A percentile compares a stretch with the other conserved stretches of the same genome.
phyloP scores from a whole-genome alignment of 129 eudicot genomes.

The Scalesia atractyloides region DNA sequence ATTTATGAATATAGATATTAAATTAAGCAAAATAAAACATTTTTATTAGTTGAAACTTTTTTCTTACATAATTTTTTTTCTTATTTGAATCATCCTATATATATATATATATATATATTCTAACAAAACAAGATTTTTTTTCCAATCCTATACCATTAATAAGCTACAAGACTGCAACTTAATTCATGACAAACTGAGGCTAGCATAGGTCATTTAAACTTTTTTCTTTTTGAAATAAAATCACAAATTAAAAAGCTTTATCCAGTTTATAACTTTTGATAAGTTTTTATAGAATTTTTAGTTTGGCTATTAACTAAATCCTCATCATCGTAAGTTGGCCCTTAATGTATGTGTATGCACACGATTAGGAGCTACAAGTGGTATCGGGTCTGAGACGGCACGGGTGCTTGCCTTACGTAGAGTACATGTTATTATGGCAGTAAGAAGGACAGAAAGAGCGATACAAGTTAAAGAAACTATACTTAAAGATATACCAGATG shows the following conservation, averaged over 20 bases:
- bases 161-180: no score
- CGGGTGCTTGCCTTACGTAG: slow-evolving; percentile 30
- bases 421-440: slow-evolving; percentile 33
- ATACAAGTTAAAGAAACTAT: slow-evolving; percentile 18
- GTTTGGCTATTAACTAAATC: no score
- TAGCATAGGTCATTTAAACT: not conserved
- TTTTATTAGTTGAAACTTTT: no score
- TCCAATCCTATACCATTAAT: no score
- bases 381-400: slow-evolving; percentile 31
- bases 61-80: no score
- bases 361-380: slow-evolving; percentile 26
- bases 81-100: no score
- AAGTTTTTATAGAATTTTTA: no score
- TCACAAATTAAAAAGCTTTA: not conserved
- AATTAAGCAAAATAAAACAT: no score
- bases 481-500: slow-evolving; percentile 3
- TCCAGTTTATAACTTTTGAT: not conserved
- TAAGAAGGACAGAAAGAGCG: slow-evolving; percentile 17
- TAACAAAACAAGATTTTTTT: no score
- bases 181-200: not conserved
- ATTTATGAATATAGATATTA: no score
- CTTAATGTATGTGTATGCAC: not conserved
- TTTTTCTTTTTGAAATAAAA: not conserved
- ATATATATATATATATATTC: no score
- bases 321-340: no score